A percentile compares a stretch with the other conserved stretches of the same genome.
phyloP scores from a whole-genome alignment of 305 asterid species.

The Caryopteris hybrid region DNA sequence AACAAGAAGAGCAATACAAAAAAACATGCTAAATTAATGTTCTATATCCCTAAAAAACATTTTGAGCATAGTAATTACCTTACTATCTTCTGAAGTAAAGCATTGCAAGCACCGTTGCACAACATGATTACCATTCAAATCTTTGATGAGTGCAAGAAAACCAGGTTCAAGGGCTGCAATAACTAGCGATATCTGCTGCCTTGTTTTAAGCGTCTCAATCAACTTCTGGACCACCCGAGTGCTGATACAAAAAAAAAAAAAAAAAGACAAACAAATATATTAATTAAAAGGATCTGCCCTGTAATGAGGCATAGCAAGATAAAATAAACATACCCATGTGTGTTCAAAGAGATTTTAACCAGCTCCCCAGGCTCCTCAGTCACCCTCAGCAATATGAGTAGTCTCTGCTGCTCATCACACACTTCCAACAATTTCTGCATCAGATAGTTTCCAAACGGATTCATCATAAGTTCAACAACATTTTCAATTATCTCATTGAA shows the following conservation, averaged over 20 bases:
- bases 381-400: slow-evolving; percentile 56
- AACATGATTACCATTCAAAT: slow-evolving; percentile 85
- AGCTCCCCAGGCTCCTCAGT: slow-evolving; percentile 65
- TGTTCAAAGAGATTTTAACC: slow-evolving; percentile 63
- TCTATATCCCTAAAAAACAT: background rate
- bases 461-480: slow-evolving; percentile 74
- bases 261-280: background rate
- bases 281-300: background rate
- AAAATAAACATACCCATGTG: slow-evolving; percentile 68
- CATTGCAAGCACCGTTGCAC: slow-evolving; percentile 80
- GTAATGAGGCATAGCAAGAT: slow-evolving; percentile 9
- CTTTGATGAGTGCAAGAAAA: slow-evolving; percentile 73
- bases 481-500: slow-evolving; percentile 62
- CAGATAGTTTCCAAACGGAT: slow-evolving; percentile 85
- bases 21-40: background rate
- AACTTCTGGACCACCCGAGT: slow-evolving; percentile 93
- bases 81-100: slow-evolving; percentile 57
- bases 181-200: slow-evolving; percentile 56
- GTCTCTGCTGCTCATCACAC: slow-evolving; percentile 73
- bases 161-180: slow-evolving; percentile 79
- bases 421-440: slow-evolving; percentile 79
- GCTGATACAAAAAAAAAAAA: slow-evolving; percentile 37
- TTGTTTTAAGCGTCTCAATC: slow-evolving; percentile 65
- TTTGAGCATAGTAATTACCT: slow-evolving; percentile 37
- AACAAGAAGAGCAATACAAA: background rate